These are phyloP conservation scores for Cytospora piceicola DNA, from an alignment of 2,329 filamentous ascomycete species.

Conservation along the genomic window DNA sequence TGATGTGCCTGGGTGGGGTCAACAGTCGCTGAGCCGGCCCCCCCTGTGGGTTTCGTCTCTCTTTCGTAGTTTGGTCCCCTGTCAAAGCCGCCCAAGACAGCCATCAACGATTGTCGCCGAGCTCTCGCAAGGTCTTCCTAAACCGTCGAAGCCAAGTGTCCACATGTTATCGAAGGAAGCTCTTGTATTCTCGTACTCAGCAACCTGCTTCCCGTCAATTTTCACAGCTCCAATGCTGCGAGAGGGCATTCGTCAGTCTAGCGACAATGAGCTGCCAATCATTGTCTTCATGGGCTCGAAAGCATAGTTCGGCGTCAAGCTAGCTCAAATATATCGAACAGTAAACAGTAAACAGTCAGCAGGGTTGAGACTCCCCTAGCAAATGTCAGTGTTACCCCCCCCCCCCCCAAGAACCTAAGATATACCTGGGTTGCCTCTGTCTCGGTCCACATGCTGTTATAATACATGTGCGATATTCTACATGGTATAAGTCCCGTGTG, in stretches of 20 bases:
- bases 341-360: neutral
- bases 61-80: slow-evolving; percentile 9
- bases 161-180: slow-evolving; percentile 22
- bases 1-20: neutral
- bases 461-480: neutral
- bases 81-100: slow-evolving; percentile 18
- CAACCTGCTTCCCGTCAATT: neutral
- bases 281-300: neutral
- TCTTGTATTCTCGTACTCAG: neutral
- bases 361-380: neutral
- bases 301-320: neutral
- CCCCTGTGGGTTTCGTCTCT: slow-evolving; percentile 17
- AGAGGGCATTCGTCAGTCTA: slow-evolving; percentile 4
- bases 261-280: neutral
- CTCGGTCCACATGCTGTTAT: neutral
- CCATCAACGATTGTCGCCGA: slow-evolving; percentile 19
- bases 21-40: slow-evolving; percentile 14
- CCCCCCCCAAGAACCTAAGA: neutral
- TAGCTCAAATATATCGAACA: neutral
- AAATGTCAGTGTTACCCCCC: neutral
- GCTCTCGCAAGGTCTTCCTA: slow-evolving; percentile 33
- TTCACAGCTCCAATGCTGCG: slow-evolving; percentile 3
- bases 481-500: neutral
- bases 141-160: slow-evolving; percentile 24
- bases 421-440: neutral